Evolutionary conservation across 163 green algal species (phyloP).

Genomic region (Coccomyxa subellipsoidea): DNA sequence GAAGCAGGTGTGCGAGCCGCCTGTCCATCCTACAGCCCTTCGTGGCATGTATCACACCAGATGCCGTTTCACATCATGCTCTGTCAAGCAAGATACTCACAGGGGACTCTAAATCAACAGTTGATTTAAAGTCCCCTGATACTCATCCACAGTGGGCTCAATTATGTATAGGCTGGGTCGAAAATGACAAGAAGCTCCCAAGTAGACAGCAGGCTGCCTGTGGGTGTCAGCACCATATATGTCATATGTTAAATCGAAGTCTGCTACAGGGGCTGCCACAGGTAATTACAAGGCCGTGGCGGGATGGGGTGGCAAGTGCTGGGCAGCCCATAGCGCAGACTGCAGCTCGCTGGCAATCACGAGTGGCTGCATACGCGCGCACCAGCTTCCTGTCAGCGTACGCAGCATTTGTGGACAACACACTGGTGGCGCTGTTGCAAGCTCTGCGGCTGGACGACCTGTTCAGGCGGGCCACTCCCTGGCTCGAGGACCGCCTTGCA

Average conservation of each 20-base stretch:
- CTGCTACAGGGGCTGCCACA: background rate
- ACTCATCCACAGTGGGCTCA: too few relatives aligned
- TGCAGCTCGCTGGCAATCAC: background rate
- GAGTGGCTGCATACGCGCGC: background rate
- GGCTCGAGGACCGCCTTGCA: slow-evolving; percentile 1
- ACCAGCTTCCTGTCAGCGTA: background rate
- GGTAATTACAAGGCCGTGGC: background rate
- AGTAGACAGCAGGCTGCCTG: too few relatives aligned
- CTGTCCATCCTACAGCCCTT: too few relatives aligned
- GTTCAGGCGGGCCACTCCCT: background rate
- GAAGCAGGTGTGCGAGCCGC: background rate
- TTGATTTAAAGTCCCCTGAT: too few relatives aligned
- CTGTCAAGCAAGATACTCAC: too few relatives aligned
- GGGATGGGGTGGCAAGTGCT: background rate
- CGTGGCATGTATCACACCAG: too few relatives aligned
- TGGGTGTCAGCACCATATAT: too few relatives aligned
- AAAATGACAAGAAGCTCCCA: too few relatives aligned
- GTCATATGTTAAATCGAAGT: too few relatives aligned
- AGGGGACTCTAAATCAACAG: too few relatives aligned
- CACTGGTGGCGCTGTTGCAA: background rate
- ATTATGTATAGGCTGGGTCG: too few relatives aligned
- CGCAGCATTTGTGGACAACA: background rate
- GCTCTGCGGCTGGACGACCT: background rate
- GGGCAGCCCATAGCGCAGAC: background rate
- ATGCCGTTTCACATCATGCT: too few relatives aligned